phyloP scores from a whole-genome alignment of 805 yeast genomes.

The Komagataella populi region DNA sequence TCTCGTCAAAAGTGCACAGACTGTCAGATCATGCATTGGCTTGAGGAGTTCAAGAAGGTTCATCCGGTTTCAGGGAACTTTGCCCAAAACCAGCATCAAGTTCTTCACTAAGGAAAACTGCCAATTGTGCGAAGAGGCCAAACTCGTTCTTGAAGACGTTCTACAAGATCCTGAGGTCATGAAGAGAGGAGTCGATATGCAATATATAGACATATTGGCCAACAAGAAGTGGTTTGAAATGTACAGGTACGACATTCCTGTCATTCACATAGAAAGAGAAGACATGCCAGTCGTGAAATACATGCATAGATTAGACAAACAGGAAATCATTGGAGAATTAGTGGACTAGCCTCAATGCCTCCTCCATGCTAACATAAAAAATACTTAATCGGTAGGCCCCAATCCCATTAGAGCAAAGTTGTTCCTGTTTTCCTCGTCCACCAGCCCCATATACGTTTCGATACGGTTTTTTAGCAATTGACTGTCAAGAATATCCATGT shows the following conservation, averaged over 20 bases:
- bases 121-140: constrained; percentile 55
- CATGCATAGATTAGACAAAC: constrained; percentile 53
- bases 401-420: constrained; percentile 72
- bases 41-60: background rate
- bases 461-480: constrained; percentile 38
- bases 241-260: constrained; percentile 64
- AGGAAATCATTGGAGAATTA: constrained; percentile 40
- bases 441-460: constrained; percentile 49
- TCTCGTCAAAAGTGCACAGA: background rate
- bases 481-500: constrained; percentile 38
- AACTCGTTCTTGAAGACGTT: constrained; percentile 30
- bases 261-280: constrained; percentile 47
- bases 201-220: background rate
- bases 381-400: constrained; percentile 34
- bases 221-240: constrained; percentile 2
- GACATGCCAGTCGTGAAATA: constrained; percentile 35
- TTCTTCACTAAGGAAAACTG: constrained; percentile 63
- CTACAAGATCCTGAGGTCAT: constrained; percentile 13
- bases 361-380: background rate
- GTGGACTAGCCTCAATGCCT: constrained; percentile 2
- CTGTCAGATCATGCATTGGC: constrained; percentile 7
- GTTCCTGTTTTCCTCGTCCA: constrained; percentile 43
- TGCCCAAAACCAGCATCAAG: constrained; percentile 19
- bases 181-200: constrained; percentile 7
- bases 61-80: background rate